These are phyloP conservation scores for Tagetes patula DNA, from an alignment of 129 eudicot genomes.

Conservation along the genomic window DNA sequence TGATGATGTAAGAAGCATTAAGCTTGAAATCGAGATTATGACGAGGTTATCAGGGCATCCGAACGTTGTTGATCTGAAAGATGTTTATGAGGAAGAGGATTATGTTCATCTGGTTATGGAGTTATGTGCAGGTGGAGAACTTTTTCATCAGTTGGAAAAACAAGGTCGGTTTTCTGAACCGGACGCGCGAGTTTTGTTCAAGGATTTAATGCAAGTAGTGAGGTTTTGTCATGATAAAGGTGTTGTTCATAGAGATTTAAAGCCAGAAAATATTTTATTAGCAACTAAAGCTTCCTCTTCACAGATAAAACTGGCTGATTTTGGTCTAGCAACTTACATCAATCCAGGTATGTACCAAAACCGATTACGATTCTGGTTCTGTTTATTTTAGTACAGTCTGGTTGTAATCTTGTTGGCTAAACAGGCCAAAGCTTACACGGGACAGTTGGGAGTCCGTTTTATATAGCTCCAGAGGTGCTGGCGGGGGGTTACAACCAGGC, in stretches of 20 bases:
- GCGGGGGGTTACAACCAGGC: conserved; percentile 79
- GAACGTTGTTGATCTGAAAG: conserved; percentile 73
- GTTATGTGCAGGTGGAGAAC: conserved; percentile 48
- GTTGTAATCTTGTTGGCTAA: conserved; percentile 7
- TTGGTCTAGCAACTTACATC: conserved; percentile 81
- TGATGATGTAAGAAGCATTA: conserved; percentile 64
- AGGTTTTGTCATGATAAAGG: conserved; percentile 78
- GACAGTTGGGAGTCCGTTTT: conserved; percentile 89
- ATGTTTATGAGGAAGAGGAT: conserved; percentile 82
- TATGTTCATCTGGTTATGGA: conserved; percentile 78
- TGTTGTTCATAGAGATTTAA: conserved; percentile 80
- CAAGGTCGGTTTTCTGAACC: conserved; percentile 69
- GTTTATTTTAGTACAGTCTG: not conserved
- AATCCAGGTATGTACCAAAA: conserved; percentile 46
- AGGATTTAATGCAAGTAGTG: conserved; percentile 69
- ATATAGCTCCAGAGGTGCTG: conserved; percentile 91
- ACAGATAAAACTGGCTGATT: conserved; percentile 78
- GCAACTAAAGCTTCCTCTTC: conserved; percentile 60
- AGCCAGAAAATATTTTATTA: conserved; percentile 78
- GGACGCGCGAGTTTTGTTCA: conserved; percentile 56
- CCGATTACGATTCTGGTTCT: not conserved
- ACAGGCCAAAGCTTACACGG: conserved; percentile 47
- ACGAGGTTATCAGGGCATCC: conserved; percentile 77
- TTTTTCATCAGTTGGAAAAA: conserved; percentile 61
- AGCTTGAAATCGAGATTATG: conserved; percentile 87